These are phyloP conservation scores for Thinopyrum obtusiflorum DNA, from an alignment of 202 grass and related monocot species.

Conservation along the genomic window DNA sequence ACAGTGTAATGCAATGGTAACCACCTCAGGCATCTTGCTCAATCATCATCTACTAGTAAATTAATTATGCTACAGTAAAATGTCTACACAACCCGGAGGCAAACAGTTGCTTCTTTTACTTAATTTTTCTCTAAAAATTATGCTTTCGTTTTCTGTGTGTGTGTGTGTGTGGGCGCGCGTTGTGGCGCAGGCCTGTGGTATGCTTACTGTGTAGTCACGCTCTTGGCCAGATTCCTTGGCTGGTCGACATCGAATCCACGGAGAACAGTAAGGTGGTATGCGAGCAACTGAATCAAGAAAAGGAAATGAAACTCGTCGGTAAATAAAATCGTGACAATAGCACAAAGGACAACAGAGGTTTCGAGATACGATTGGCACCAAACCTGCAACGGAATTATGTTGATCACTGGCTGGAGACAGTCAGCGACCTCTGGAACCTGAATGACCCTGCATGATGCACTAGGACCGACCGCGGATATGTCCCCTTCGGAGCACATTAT, in stretches of 20 bases:
- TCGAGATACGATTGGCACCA: background rate
- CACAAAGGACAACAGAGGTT: background rate
- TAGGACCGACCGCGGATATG: conserved; percentile 47
- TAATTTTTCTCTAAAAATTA: background rate
- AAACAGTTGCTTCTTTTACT: background rate
- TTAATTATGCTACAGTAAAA: background rate
- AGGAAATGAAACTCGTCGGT: background rate
- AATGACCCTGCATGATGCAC: conserved; percentile 62
- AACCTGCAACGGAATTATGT: conserved; percentile 93
- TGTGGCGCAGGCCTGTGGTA: background rate
- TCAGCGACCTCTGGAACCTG: conserved; percentile 72
- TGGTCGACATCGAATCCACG: conserved; percentile 86
- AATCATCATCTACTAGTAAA: background rate
- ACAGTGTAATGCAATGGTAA: background rate
- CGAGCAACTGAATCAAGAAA: conserved; percentile 65
- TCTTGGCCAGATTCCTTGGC: conserved; percentile 94
- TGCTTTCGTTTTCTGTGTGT: background rate
- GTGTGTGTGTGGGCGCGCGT: background rate
- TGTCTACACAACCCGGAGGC: background rate
- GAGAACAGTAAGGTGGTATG: conserved; percentile 88
- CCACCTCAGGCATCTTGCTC: background rate
- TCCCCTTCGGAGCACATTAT: conserved; percentile 78
- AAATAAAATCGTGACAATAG: background rate
- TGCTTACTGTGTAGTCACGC: conserved; percentile 71
- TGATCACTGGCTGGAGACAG: conserved; percentile 83